These are phyloP conservation scores for Phaeosphaeriaceae sp. DNA, from an alignment of 2,329 filamentous ascomycete species.

Conservation along the genomic window DNA sequence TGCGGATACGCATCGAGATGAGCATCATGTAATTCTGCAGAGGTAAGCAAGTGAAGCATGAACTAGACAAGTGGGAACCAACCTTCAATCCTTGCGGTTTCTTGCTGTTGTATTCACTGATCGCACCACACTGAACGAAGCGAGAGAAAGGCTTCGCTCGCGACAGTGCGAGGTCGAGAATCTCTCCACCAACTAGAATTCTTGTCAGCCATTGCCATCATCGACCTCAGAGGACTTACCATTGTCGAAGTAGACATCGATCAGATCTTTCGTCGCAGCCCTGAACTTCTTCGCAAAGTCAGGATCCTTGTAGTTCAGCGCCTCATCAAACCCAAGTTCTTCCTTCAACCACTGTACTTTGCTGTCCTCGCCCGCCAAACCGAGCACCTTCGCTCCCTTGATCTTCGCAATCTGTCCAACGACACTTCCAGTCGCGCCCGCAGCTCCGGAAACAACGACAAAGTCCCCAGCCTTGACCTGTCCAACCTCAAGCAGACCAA, in stretches of 20 bases:
- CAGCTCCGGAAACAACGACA: conserved; percentile 79
- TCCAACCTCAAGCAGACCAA: conserved; percentile 73
- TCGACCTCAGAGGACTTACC: conserved; percentile 13
- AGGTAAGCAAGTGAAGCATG: conserved; percentile 8
- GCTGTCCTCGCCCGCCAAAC: conserved; percentile 60
- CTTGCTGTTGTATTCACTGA: conserved; percentile 53
- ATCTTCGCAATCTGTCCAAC: conserved; percentile 81
- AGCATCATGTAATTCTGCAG: conserved; percentile 54
- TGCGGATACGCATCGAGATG: conserved; percentile 52
- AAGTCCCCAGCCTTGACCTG: conserved; percentile 73
- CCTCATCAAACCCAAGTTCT: conserved; percentile 60
- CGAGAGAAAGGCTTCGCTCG: conserved; percentile 51
- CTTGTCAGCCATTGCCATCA: conserved; percentile 6
- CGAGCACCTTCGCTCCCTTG: conserved; percentile 62
- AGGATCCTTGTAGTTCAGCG: conserved; percentile 62
- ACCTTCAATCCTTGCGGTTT: conserved; percentile 60
- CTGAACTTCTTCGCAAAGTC: conserved; percentile 58
- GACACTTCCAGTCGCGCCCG: conserved; percentile 78
- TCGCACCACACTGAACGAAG: conserved; percentile 55
- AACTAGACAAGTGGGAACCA: background rate
- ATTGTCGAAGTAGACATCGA: conserved; percentile 62
- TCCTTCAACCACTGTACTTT: conserved; percentile 64
- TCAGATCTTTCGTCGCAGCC: conserved; percentile 56
- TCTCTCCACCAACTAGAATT: conserved; percentile 54
- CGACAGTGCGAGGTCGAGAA: conserved; percentile 55